A percentile compares a stretch with the other conserved stretches of the same genome.
Conservation (phyloP, 1,284 basidiomycete genomes). For the Pholiota adiposa region DNA sequence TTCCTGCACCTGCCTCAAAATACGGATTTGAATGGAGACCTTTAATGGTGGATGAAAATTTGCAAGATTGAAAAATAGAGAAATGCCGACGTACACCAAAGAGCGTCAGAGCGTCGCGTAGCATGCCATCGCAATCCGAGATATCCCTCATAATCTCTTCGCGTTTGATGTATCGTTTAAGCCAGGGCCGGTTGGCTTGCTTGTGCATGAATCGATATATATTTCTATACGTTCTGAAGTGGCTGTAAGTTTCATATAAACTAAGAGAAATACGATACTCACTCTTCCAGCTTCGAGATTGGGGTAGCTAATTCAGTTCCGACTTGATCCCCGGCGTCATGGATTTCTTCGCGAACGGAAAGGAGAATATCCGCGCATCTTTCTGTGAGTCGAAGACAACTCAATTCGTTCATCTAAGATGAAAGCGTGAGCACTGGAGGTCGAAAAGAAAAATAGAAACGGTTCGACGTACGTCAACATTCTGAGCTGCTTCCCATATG, state of each 20-base stretch:
- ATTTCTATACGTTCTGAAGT: constrained; percentile 42
- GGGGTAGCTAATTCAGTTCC: constrained; percentile 38
- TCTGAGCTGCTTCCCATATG: constrained; percentile 65
- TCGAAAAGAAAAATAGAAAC: not conserved
- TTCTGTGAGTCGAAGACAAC: constrained; percentile 49
- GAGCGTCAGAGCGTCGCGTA: constrained; percentile 58
- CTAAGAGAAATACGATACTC: constrained; percentile 26
- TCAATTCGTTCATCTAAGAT: constrained; percentile 54
- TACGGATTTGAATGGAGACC: constrained; percentile 62
- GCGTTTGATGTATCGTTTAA: constrained; percentile 79
- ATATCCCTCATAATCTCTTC: constrained; percentile 59
- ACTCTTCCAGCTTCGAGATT: constrained; percentile 52
- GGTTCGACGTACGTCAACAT: constrained; percentile 59
- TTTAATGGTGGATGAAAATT: constrained; percentile 20
- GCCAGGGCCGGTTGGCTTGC: constrained; percentile 68
- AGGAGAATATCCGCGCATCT: constrained; percentile 50
- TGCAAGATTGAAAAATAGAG: not conserved
- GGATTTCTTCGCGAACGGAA: constrained; percentile 45
- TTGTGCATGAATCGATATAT: constrained; percentile 60
- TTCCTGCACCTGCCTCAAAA: constrained; percentile 56
- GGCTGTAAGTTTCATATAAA: not conserved
- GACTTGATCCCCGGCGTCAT: constrained; percentile 42
- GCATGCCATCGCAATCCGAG: constrained; percentile 36
- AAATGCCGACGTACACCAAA: constrained; percentile 51
- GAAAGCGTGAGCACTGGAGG: not conserved